Evolutionary conservation across 768 basidiomycete genomes (phyloP), one percentile per base, ranked within the genome.

Genomic region (Strobilomyces echinocephalus): DNA sequence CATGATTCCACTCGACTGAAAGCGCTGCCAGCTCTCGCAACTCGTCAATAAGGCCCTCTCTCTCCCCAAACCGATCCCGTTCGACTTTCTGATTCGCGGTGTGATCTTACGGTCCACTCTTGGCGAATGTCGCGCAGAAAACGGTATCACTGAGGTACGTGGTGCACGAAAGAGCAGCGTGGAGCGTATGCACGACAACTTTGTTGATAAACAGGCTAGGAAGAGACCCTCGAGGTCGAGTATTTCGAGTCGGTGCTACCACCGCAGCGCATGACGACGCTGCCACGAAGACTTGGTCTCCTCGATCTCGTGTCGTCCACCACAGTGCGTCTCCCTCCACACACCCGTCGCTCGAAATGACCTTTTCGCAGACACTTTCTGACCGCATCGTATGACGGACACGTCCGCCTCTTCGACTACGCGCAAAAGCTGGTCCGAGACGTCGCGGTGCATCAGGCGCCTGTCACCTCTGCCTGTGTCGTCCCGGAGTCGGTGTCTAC

Each of bases 11-110:
- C 76, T 84, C 1, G 74, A 81, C 69, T 98, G 94, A 94, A 82
- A 80, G 53, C 84, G 95, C n/a, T 98, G 89, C 69, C 95, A 97
- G 63, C 86, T 99, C 31, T 97, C 95, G 1, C 93, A 97, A 56
- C 85, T 98, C 40, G 84, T 99, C 54, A 99, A 99, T 75, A 97
- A 97, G 65, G 91, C 95, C 1, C 76, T 98, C 26, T 78, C 80
- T 24, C 80, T 88, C n/a, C 68, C 78, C 0, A 81, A 81, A 51
- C 84, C 89, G 0, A 76, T 95, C 3, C 95, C 94, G 0, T 97
- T 97, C 66, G 95, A 98, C 69, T 97, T 97, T 69, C 71, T 99
- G 43, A 75, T 97, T 39, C 76, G 79, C 42, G 91, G 92, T n/a
- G 83, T 89, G 64, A 79, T 97, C 12, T 69, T 97, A 4, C 76